Base-by-base conservation (phyloP, 306 rosid genomes). In the Prunus armeniaca region DNA sequence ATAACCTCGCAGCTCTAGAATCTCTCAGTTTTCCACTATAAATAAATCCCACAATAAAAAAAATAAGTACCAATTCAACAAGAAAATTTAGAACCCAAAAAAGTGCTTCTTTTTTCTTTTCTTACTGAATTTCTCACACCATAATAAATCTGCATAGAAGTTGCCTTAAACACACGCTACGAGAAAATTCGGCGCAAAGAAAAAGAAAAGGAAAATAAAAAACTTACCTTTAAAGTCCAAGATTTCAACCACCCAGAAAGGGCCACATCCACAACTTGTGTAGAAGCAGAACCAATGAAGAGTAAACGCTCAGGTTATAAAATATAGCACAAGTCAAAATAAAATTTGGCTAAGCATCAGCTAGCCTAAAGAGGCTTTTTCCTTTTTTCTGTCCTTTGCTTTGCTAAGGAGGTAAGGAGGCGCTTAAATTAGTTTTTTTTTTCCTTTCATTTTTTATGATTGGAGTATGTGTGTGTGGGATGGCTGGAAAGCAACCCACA, bases 401-500 rank as follows among this genome's bases (percentile, higher is more conserved):
- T 61, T 61, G 58, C 13, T 25, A 25, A 13, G 60, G 74, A 47
- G 43, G 15, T 19, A 9, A 11, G 50, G 9, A 52, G 17, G 76
- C 32, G 30, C 25, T 24, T 60, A 58, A 8, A 12, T 20, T 56
- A 60, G 13, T 25, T 47, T 47, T 12, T 47, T 47, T 10, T 7
- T 10, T 47, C 12, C 1, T 3, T 12, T 18, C 67, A 22, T n/a
- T 52, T 30, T 27, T 56, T 12, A 45, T 62, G 69, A 74, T 13
- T 49, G 38, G 72, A 50, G 63, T 19, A 15, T 75, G 54, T 15
- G 79, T 52, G 68, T 30, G 67, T 54, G 86, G 73, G 50, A 78
- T 69, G 84, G 83, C 32, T 77, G 76, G 88, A 77, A 76, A 58
- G 88, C 86, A 80, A 46, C 80, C 82, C 91, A 87, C 89, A 88